Conservation (phyloP, 768 basidiomycete genomes). For the Kwoniella shandongensis region DNA sequence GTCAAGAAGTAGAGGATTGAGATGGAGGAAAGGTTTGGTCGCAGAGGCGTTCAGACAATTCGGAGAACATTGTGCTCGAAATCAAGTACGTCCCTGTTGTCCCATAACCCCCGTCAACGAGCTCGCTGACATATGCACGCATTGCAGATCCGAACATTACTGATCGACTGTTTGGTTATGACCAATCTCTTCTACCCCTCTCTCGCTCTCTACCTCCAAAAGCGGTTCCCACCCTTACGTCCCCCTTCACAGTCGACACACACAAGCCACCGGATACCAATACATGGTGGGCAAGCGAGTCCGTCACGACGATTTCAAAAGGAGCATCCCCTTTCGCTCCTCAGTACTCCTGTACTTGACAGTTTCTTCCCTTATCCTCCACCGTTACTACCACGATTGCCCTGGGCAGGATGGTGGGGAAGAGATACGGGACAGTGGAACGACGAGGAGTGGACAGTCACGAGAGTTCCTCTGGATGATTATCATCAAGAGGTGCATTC, state of each 20-base stretch:
- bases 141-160: conserved; percentile 47
- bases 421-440: conserved; percentile 25
- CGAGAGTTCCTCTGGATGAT: conserved; percentile 2
- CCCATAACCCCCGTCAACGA: background rate
- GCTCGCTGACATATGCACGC: conserved; percentile 6
- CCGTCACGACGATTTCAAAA: conserved; percentile 6
- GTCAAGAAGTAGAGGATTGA: conserved; percentile 8
- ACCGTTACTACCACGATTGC: conserved; percentile 40
- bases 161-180: conserved; percentile 53
- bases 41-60: conserved; percentile 46
- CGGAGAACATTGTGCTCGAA: conserved; percentile 51
- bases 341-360: conserved; percentile 47
- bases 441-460: conserved; percentile 16
- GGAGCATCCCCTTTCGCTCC: conserved; percentile 48
- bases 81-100: conserved; percentile 42
- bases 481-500: too few species aligned
- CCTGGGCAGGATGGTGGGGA: conserved; percentile 43
- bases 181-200: conserved; percentile 53
- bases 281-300: conserved; percentile 13
- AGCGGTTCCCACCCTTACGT: conserved; percentile 33
- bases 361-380: conserved; percentile 52
- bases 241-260: conserved; percentile 34
- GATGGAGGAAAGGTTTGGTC: conserved; percentile 33
- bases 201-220: conserved; percentile 45
- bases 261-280: conserved; percentile 21